Evolutionary conservation across 2,329 filamentous ascomycete species (phyloP).

Genomic region (Alternaria ventricosa): DNA sequence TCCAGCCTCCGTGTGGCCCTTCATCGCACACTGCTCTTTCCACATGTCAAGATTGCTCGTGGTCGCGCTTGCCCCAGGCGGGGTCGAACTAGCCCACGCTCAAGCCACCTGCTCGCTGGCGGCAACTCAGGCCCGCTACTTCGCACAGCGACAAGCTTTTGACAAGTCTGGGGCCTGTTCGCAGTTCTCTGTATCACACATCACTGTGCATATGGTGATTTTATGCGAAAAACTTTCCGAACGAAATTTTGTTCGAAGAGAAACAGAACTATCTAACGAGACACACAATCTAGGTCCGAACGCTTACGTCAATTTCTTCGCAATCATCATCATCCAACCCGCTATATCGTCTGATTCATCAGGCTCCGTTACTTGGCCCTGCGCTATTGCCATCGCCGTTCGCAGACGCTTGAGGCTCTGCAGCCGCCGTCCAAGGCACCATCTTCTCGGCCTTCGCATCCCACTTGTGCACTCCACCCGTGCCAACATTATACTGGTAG

Average conservation of each 20-base stretch:
- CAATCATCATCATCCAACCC: background rate
- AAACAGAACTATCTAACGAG: background rate
- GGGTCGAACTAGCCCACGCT: conserved; percentile 7
- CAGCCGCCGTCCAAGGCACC: conserved; percentile 43
- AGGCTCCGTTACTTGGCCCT: background rate
- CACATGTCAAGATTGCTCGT: background rate
- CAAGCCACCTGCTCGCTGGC: conserved; percentile 1
- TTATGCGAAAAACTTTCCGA: background rate
- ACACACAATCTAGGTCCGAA: background rate
- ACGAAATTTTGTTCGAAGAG: background rate
- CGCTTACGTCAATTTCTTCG: background rate
- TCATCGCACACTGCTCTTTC: background rate
- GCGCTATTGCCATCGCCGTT: background rate
- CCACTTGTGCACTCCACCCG: conserved; percentile 73
- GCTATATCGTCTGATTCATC: background rate
- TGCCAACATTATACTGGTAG: conserved; percentile 82
- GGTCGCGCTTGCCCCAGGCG: conserved; percentile 1
- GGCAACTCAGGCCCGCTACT: background rate
- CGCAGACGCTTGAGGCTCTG: background rate
- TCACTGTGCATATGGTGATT: background rate
- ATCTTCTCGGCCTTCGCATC: conserved; percentile 62
- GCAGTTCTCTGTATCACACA: background rate
- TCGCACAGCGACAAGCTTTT: background rate
- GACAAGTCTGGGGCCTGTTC: background rate
- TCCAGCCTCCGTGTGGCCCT: background rate